Evolutionary conservation across 352 stramenopile species (phyloP).

Genomic region (Globisporangium paroecandrum): DNA sequence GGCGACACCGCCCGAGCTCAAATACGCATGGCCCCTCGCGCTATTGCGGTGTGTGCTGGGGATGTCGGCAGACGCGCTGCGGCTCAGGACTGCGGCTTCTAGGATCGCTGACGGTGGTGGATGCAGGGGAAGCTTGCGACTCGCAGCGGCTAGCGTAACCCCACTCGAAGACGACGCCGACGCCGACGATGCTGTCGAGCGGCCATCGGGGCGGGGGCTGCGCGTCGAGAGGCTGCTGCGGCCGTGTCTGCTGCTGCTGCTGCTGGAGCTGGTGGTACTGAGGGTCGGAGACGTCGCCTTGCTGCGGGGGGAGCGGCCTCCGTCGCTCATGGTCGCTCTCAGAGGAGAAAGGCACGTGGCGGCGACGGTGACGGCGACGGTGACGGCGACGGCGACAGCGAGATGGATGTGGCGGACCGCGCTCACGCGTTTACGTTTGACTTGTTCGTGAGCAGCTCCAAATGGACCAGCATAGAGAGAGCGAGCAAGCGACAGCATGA

Average conservation of each 20-base stretch:
- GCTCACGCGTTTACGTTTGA: not conserved
- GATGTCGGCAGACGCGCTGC: constrained; percentile 35
- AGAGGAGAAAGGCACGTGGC: not conserved
- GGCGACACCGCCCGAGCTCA: constrained; percentile 16
- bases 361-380: not conserved
- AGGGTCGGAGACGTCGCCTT: constrained; percentile 6
- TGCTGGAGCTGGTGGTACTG: not conserved
- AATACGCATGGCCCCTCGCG: constrained; percentile 25
- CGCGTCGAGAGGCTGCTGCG: constrained; percentile 1
- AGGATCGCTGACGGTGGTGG: constrained; percentile 12
- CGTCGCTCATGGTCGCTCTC: constrained; percentile 18
- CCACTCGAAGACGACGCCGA: constrained; percentile 4
- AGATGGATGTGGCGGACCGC: not conserved
- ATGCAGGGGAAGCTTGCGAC: not conserved
- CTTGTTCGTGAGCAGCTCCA: too few relatives aligned
- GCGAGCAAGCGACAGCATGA: too few relatives aligned
- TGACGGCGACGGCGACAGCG: not conserved
- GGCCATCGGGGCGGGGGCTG: not conserved
- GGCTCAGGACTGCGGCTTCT: constrained; percentile 29
- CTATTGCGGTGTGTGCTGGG: constrained; percentile 25
- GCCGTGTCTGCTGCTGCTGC: not conserved
- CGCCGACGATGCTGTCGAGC: constrained; percentile 6
- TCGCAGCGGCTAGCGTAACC: not conserved
- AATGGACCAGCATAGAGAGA: too few relatives aligned
- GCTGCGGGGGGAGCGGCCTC: constrained; percentile 10